These are phyloP conservation scores for Rusavskia elegans DNA, from an alignment of 495 filamentous ascomycete genomes.

Conservation along the genomic window DNA sequence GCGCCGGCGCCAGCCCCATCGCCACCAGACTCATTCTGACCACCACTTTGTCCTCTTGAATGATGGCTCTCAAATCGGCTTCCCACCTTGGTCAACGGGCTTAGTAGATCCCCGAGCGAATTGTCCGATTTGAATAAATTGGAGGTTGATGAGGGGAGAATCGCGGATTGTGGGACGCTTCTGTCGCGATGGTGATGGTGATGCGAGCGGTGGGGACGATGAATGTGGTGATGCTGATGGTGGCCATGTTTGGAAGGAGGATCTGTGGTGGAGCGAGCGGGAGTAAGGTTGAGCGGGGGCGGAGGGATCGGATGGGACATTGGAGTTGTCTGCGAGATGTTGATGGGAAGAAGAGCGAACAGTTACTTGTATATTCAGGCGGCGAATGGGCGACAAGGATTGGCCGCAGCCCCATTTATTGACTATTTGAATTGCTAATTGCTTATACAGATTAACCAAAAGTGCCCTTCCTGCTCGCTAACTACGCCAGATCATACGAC, in stretches of 20 bases:
- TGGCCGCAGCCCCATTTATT: too few relatives aligned
- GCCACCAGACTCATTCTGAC: neutral
- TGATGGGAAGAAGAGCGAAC: neutral
- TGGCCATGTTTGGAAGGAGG: neutral
- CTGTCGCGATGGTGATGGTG: neutral
- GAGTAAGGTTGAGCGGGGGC: conserved; percentile 9
- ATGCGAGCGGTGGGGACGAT: conserved; percentile 1
- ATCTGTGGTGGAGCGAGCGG: neutral
- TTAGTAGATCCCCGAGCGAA: neutral
- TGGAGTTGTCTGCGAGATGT: neutral
- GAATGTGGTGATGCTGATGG: conserved; percentile 2
- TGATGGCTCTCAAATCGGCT: conserved; percentile 15
- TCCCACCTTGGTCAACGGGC: neutral
- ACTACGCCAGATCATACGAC: neutral
- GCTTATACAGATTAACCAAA: too few relatives aligned
- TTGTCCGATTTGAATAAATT: neutral
- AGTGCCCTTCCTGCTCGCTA: too few relatives aligned
- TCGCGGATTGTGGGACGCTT: conserved; percentile 1
- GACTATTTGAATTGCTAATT: too few relatives aligned
- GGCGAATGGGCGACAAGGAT: too few relatives aligned
- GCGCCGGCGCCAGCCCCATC: neutral
- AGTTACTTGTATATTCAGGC: too few relatives aligned
- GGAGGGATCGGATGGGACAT: conserved; percentile 30
- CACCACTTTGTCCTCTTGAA: conserved; percentile 22
- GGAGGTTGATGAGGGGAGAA: neutral